phyloP scores from a whole-genome alignment of 257 asterid genomes.

The Mentha longifolia region DNA sequence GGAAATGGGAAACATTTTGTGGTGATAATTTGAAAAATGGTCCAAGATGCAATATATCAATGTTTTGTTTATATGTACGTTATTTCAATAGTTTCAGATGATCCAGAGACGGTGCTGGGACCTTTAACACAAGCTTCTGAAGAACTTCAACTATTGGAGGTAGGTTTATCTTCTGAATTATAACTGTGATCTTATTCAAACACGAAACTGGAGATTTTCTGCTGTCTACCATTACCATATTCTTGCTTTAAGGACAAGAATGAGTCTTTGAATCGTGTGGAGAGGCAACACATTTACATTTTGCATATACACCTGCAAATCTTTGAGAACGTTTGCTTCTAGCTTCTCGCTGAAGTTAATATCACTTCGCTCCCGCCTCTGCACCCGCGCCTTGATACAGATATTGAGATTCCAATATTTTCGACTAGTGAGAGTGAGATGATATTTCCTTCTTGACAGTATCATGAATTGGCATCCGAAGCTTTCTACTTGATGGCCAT shows the following conservation, averaged over 20 bases:
- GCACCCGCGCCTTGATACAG: no score
- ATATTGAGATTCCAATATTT: not conserved
- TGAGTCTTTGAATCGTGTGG: not conserved
- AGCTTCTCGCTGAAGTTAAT: not conserved
- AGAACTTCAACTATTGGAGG: slow-evolving; percentile 89
- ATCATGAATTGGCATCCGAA: slow-evolving; percentile 89
- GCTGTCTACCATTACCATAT: not conserved
- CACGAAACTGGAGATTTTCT: not conserved
- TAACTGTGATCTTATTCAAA: not conserved
- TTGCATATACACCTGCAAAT: not conserved
- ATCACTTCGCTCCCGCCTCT: not conserved
- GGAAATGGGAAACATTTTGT: not conserved
- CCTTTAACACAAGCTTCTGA: slow-evolving; percentile 87
- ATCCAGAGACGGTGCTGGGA: slow-evolving; percentile 70
- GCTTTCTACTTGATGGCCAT: slow-evolving; percentile 89
- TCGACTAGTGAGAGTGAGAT: slow-evolving; percentile 9
- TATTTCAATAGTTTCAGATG: slow-evolving; percentile 59
- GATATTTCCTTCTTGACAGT: slow-evolving; percentile 47
- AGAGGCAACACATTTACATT: not conserved
- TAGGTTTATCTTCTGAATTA: slow-evolving; percentile 38
- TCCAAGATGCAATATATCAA: not conserved
- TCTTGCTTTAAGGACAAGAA: not conserved
- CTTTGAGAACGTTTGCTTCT: not conserved
- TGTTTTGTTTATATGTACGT: slow-evolving; percentile 5
- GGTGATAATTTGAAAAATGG: not conserved